These are phyloP conservation scores for Cylindrotheca fusiformis DNA, from an alignment of 108 stramenopile species.

Conservation along the genomic window DNA sequence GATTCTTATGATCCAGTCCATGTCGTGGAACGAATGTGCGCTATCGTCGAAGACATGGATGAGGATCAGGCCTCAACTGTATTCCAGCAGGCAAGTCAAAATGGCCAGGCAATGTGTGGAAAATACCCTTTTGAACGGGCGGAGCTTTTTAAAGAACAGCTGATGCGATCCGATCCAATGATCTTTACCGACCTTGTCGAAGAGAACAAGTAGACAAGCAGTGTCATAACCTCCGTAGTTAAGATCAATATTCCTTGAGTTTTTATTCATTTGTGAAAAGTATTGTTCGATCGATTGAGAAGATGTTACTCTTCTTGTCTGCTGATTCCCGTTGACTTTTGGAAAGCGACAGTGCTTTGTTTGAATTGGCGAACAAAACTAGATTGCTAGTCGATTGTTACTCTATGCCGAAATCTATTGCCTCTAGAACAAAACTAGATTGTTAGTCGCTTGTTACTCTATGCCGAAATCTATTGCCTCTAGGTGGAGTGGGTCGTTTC, in stretches of 20 bases:
- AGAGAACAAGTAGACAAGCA: slow-evolving; percentile 45
- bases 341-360: no score
- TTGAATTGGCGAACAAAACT: no score
- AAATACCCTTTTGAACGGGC: slow-evolving; percentile 81
- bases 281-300: background rate
- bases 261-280: background rate
- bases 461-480: slow-evolving; percentile 1
- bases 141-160: slow-evolving; percentile 82
- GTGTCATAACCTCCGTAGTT: background rate
- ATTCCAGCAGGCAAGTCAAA: slow-evolving; percentile 57
- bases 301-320: background rate
- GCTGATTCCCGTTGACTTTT: no score
- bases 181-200: slow-evolving; percentile 81
- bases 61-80: slow-evolving; percentile 68
- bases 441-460: slow-evolving; percentile 4
- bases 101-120: slow-evolving; percentile 78
- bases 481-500: background rate
- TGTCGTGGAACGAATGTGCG: slow-evolving; percentile 73
- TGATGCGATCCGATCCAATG: slow-evolving; percentile 84
- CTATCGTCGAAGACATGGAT: slow-evolving; percentile 74
- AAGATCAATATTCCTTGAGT: background rate
- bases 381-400: no score
- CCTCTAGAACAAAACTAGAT: no score
- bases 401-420: slow-evolving; percentile 2
- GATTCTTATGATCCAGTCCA: slow-evolving; percentile 85